Evolutionary conservation across 208 protist species (phyloP), one percentile per base, ranked within the genome.

Genomic region (Trypanosoma scelopori): DNA sequence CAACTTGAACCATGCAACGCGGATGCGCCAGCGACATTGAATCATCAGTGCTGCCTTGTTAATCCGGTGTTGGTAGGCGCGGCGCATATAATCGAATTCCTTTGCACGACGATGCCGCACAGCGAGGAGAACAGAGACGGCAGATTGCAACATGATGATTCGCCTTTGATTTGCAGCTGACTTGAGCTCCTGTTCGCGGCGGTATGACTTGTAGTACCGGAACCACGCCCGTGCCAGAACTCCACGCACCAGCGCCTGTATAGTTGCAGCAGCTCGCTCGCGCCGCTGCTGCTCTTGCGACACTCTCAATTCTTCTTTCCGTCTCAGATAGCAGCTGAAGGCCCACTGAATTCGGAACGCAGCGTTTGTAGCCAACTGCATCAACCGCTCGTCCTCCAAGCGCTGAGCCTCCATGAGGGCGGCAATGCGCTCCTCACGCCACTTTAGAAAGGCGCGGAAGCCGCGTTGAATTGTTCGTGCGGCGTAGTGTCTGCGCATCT

Each of bases 161-260:
- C 58, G 58, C 32, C 76, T 77, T 71, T 87, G 78, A 66, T 75
- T 92, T 42, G 69, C 82, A 22, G 87, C 85, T 4, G 80, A 86
- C 41, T 76, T 79, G 53, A 92, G 69, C 42, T 85, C 78, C 71
- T 91, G 80, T 35, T 93, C 71, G 37, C 83, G 82, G 23, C 82
- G 79, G 61, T 88, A 86, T n/a, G 68, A 78, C 25, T 83, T 83
- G 72, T 91, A 91, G 79, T 93, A 91, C 12, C 74, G 53, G 63
- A 92, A 91, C 88, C 88, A 94, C 45, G 87, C 84, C 7, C 91
- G 84, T 20, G 91, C 86, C 52, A 94, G 59, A 37, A 87, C 77
- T 48, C 91, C 91, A 41, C 91, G 91, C 52, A 92, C 55, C 20
- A 79, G 66, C 16, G 86, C 78, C 64, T 97, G 91, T 35, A 97